Conservation (phyloP, 2,329 filamentous ascomycete genomes). For the Aspergillus quadricinctus region DNA sequence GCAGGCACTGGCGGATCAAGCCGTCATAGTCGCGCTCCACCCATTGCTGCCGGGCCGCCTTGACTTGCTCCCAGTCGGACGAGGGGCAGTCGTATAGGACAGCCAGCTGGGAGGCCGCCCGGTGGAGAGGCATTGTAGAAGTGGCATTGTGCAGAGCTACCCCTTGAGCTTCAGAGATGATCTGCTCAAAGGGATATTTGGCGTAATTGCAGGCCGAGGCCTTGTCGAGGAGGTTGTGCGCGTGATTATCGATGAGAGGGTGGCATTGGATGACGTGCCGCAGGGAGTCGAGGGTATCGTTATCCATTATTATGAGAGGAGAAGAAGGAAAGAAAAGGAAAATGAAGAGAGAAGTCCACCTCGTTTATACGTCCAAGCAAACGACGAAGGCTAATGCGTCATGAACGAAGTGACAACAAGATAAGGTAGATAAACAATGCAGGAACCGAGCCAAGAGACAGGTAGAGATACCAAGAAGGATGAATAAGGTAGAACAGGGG, state of each 20-base stretch:
- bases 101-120: slow-evolving; percentile 65
- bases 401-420: background rate
- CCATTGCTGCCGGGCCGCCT: slow-evolving; percentile 46
- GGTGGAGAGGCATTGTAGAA: slow-evolving; percentile 63
- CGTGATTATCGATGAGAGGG: slow-evolving; percentile 47
- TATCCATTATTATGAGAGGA: slow-evolving; percentile 6
- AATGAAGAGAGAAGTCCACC: background rate
- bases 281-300: slow-evolving; percentile 28
- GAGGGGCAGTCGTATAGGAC: slow-evolving; percentile 58
- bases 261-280: slow-evolving; percentile 35
- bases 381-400: background rate
- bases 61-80: slow-evolving; percentile 56
- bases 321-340: background rate
- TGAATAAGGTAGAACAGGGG: background rate
- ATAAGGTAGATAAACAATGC: background rate
- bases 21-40: slow-evolving; percentile 49
- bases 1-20: slow-evolving; percentile 62
- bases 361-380: background rate
- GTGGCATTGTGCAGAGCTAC: slow-evolving; percentile 60
- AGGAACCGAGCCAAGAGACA: background rate
- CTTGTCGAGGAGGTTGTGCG: slow-evolving; percentile 40
- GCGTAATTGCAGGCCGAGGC: slow-evolving; percentile 30
- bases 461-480: background rate
- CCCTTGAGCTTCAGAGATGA: slow-evolving; percentile 69
- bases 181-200: slow-evolving; percentile 52